Evolutionary conservation across 495 filamentous ascomycete species (phyloP).

Genomic region (Cercophora scortea): DNA sequence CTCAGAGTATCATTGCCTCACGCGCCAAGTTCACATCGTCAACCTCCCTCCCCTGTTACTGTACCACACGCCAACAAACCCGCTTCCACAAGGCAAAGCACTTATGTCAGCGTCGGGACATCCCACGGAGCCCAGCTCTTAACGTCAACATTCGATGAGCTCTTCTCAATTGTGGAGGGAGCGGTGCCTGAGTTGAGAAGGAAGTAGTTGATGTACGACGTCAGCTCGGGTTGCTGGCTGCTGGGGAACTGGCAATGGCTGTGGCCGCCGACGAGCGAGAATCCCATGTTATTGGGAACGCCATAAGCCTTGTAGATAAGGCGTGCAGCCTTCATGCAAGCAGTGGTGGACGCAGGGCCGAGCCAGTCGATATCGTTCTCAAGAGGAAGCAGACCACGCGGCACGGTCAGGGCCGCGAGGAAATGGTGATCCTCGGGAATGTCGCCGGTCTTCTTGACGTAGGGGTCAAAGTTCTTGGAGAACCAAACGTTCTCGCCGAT

Average conservation of each 20-base stretch:
- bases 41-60: too few species aligned
- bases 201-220: conserved; percentile 44
- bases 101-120: conserved; percentile 29
- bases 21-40: too few species aligned
- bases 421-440: conserved; percentile 47
- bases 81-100: neutral
- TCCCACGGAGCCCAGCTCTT: conserved; percentile 35
- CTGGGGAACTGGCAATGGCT: conserved; percentile 50
- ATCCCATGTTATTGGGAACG: conserved; percentile 44
- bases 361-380: conserved; percentile 53
- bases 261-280: conserved; percentile 45
- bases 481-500: conserved; percentile 48
- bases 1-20: too few species aligned
- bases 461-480: conserved; percentile 33
- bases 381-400: conserved; percentile 39
- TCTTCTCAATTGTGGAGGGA: conserved; percentile 33
- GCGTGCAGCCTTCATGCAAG: conserved; percentile 47
- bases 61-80: too few species aligned
- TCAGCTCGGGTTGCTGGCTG: conserved; percentile 36
- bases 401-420: conserved; percentile 39
- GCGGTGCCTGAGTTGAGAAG: conserved; percentile 18
- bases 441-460: conserved; percentile 23
- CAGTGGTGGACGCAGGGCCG: conserved; percentile 41
- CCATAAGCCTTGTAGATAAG: conserved; percentile 45
- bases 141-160: conserved; percentile 24